These are phyloP conservation scores for Fusarium falciforme DNA, from an alignment of 2,329 filamentous ascomycete species.

Conservation along the genomic window DNA sequence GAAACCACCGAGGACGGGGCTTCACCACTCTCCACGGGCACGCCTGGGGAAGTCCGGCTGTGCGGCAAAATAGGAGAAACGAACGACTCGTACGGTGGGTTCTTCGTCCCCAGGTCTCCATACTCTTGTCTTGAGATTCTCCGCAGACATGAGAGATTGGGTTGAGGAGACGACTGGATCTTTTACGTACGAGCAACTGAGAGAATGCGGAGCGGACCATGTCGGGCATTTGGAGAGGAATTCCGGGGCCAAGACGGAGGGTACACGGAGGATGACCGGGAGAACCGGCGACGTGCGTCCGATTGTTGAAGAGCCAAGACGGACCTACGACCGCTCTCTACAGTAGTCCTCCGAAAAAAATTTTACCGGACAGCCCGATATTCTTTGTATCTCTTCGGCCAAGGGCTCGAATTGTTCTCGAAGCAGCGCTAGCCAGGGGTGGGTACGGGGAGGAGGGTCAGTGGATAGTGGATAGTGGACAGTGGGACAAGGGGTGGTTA, in stretches of 20 bases:
- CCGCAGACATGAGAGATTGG: constrained; percentile 36
- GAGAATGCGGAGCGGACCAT: constrained; percentile 30
- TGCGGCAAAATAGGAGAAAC: constrained; percentile 8
- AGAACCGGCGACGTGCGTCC: background rate
- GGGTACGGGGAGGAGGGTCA: background rate
- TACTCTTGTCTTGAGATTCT: constrained; percentile 24
- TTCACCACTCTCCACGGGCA: background rate
- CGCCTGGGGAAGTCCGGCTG: background rate
- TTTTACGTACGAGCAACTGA: constrained; percentile 29
- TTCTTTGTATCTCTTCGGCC: background rate
- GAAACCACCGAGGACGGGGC: constrained; percentile 25
- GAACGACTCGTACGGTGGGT: constrained; percentile 8
- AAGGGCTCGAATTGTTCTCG: constrained; percentile 32
- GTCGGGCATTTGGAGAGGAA: background rate
- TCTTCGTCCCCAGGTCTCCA: constrained; percentile 18
- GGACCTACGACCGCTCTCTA: background rate
- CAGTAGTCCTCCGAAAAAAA: constrained; percentile 10
- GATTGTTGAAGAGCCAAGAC: constrained; percentile 6
- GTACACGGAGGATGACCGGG: background rate
- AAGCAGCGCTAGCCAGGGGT: constrained; percentile 31
- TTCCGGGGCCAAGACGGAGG: background rate
- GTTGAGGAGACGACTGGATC: constrained; percentile 30
- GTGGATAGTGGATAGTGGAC: background rate
- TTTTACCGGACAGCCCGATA: constrained; percentile 21
- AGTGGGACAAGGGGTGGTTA: constrained; percentile 4